Base-by-base conservation (phyloP, 2,329 filamentous ascomycete genomes). In the Neurospora sp. region DNA sequence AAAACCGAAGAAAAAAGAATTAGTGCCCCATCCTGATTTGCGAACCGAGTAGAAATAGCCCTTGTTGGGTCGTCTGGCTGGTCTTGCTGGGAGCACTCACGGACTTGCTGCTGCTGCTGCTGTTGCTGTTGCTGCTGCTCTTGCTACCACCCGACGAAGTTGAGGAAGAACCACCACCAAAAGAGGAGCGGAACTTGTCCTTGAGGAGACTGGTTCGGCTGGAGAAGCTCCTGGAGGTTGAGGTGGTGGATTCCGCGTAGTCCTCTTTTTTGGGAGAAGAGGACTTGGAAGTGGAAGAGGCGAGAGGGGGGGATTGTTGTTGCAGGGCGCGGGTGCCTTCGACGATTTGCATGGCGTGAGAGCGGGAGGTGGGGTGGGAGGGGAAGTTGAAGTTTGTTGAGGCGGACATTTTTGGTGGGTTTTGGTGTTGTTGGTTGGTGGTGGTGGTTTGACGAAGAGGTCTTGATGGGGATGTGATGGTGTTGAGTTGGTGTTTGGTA, bases 231-330 rank as follows among this genome's bases (percentile, higher is more conserved):
- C 28, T 74, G 41, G 73, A 74, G 46, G 70, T 66, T 62, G 62
- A 73, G 38, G 73, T 70, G 66, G 76, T 52, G 33, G 77, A 79
- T 46, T 75, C 73, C 6, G 70, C 70, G 73, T 76, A 75, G 36
- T 67, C 70, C 40, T 71, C 70, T 10, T 66, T 68, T 28, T 72
- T 70, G n/a, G 62, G 3, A 2, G 41, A 46, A 17, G 70, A 62
- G 33, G 52, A 66, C 12, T 66, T 67, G 65, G 33, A 52, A 57
- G 33, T 67, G 66, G 36, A 68, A 46, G 67, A 43, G 68, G 15
- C 39, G 67, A 57, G 38, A 41, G 5, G 15, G 65, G 67, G 66
- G 36, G 68, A 62, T 41, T 69, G 68, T 66, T 70, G 68, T 36
- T 68, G 57, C 11, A 57, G 39, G 4, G 38, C 66, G 5, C 66